Base-by-base conservation (phyloP, 2,329 filamentous ascomycete species). In the Leptographium radiaticola region DNA sequence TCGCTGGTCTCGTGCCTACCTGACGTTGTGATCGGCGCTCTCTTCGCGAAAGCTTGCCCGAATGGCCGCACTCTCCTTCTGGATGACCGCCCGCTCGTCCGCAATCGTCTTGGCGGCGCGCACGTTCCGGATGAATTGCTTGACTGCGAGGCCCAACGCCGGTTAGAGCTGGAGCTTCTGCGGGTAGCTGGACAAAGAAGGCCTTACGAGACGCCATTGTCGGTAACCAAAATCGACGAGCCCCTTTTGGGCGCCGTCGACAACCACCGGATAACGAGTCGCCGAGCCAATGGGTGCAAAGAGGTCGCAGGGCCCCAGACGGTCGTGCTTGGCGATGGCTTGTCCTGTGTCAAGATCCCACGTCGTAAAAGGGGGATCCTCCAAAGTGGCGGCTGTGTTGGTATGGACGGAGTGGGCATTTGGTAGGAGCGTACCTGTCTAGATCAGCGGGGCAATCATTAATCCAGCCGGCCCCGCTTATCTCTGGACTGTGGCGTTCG, bases 71-170 rank as follows among this genome's bases (percentile, higher is more conserved):
- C 93, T 98, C 75, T 98, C 93, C 72, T 98, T 98, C 66, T 97
- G 93, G 59, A 98, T 94, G 54, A 98, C 93, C 52, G 93, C 91
- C 67, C 93, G 84, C 75, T 98, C 93, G 72, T 98, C 93, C 68
- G 94, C 94, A 67, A 98, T 96, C 39, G 93, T 98, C 76, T 98
- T 98, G 57, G 93, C 89, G 58, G 93, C 91, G 68, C 93, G 89
- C 67, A 98, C 93, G 73, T 96, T 97, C 68, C 93, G 90, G 71
- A 98, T 98, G 74, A 98, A 98, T 74, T 97, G 93, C 75, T 98
- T 98, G 69, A 98, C 93, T 97, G 66, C 56, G n/a, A 20, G 20
- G 5, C 5, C 20, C n/a, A n/a, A 31, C 12, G 12, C 2, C 16
- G 25, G 53, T 49, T 20, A 57, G 51, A 13, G 31, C 36, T 36